Evolutionary conservation across 208 protist genomes (phyloP), one percentile per base, ranked within the genome.

Genomic region (Leishmania braziliensis): DNA sequence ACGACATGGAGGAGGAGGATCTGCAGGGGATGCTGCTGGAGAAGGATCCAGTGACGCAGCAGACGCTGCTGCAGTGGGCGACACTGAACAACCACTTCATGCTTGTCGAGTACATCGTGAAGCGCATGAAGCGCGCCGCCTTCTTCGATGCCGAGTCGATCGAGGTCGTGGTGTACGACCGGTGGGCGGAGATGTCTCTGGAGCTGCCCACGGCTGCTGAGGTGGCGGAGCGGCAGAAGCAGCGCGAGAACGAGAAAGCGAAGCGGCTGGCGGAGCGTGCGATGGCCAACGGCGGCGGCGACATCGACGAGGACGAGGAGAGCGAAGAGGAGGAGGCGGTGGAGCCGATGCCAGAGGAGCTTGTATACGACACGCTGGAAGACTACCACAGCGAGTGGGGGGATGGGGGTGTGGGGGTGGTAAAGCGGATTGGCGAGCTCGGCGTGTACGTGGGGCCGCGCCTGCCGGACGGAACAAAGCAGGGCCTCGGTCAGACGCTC

Each of bases 351-450:
- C 91, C 93, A 50, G 91, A 96, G 79, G 92, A 98, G 70, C 82
- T 97, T 18, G 95, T 98, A 63, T 94, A 93, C 83, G 92, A 95
- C 26, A 80, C 88, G 1, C 87, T 97, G 10, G 86, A 91, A 39
- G 95, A 97, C 60, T 96, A 95, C 88, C 92, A 97, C 83, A 93
- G 95, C 39, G 88, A 97, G 81, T 96, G 89, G 90, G 92, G 92
- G 29, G 90, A 95, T 39, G 58, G 84, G 53, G 93, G 92, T 23
- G 85, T 92, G 0, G 91, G 90, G 53, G 63, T 96, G 72, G 93
- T 98, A 33, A 95, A 96, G 86, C 90, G 89, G 58, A 93, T 98
- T 75, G 95, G 95, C 63, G 95, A 98, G 88, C 89, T 98, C n/a
- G 95, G 95, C 68, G 85, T 97, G 3, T 98, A 94, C 80, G 39